Conservation (phyloP, 805 yeast genomes). For the Metschnikowia borealis region DNA sequence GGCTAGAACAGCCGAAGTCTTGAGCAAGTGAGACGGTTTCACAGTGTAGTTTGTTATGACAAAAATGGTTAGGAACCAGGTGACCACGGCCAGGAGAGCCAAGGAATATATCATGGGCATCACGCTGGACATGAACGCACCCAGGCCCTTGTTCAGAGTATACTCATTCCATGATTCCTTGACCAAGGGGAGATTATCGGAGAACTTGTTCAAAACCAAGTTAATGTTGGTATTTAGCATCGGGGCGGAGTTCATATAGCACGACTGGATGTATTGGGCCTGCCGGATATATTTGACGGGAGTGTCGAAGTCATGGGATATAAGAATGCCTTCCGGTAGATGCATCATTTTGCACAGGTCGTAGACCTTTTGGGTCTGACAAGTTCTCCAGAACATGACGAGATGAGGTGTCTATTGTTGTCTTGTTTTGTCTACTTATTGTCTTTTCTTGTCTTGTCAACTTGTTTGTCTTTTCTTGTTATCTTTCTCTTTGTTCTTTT, state of each 20-base stretch:
- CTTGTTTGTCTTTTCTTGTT: no score
- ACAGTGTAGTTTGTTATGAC: conserved; percentile 63
- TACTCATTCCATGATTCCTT: conserved; percentile 47
- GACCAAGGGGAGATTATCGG: conserved; percentile 41
- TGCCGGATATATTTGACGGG: conserved; percentile 22
- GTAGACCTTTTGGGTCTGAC: conserved; percentile 19
- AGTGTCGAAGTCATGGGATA: conserved; percentile 23
- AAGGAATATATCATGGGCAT: conserved; percentile 61
- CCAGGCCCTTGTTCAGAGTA: conserved; percentile 27
- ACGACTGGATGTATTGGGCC: conserved; percentile 29
- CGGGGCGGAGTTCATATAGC: conserved; percentile 31
- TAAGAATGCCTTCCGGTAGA: conserved; percentile 32
- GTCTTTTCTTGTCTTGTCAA: no score
- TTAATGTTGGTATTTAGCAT: conserved; percentile 39
- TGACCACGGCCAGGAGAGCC: conserved; percentile 61
- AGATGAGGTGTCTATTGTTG: no score
- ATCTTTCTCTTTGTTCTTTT: no score
- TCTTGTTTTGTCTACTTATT: no score
- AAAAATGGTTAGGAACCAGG: conserved; percentile 58
- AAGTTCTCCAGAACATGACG: conserved; percentile 35
- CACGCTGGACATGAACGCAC: conserved; percentile 51
- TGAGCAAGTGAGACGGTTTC: conserved; percentile 52
- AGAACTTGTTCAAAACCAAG: conserved; percentile 23
- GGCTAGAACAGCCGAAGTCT: conserved; percentile 48
- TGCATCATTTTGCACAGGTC: conserved; percentile 29